These are phyloP conservation scores for Pulchroboletus neoregius DNA, from an alignment of 1,284 basidiomycete species.

Conservation along the genomic window DNA sequence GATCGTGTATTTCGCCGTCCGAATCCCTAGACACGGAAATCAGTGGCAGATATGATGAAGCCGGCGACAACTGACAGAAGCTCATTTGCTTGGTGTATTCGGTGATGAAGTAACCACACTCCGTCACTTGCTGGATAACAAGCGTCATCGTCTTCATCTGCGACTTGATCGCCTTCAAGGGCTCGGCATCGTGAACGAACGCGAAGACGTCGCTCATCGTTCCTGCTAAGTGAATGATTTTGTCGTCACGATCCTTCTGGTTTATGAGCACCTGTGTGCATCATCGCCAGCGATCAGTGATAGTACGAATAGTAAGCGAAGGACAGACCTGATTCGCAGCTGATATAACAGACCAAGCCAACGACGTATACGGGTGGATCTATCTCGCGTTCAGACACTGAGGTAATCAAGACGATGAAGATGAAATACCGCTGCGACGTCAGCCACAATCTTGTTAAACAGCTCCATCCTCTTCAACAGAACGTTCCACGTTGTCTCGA, in stretches of 20 bases:
- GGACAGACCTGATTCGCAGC: background rate
- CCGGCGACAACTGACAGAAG: background rate
- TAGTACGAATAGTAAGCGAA: background rate
- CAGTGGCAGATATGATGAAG: background rate
- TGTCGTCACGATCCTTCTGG: background rate
- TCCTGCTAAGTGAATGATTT: background rate
- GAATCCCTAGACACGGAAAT: background rate
- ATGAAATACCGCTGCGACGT: slow-evolving; percentile 2
- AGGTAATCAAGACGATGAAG: background rate
- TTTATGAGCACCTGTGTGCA: background rate
- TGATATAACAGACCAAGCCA: background rate
- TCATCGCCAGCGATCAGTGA: background rate
- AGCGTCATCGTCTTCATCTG: background rate
- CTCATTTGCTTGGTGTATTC: background rate
- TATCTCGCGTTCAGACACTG: background rate
- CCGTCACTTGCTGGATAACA: slow-evolving; percentile 1
- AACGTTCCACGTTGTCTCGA: background rate
- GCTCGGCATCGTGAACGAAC: background rate
- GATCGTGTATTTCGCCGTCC: background rate
- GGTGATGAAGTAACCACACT: slow-evolving; percentile 1
- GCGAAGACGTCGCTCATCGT: background rate
- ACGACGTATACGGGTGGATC: background rate
- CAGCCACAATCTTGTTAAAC: background rate
- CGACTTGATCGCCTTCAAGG: background rate
- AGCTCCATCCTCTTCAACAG: background rate